Evolutionary conservation across 2,329 filamentous ascomycete species (phyloP).

Genomic region (Colletotrichum karsti): DNA sequence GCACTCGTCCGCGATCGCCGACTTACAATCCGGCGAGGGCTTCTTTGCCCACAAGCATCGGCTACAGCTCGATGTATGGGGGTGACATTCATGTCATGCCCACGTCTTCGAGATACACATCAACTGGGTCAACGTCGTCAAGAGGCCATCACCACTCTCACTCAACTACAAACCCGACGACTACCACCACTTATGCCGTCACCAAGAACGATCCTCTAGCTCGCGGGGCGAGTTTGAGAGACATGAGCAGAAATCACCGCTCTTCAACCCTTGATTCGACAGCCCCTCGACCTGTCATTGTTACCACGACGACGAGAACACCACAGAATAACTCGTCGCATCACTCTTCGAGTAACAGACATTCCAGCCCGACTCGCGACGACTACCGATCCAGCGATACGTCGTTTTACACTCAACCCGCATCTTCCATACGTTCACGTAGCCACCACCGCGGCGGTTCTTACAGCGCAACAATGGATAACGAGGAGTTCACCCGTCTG

Average conservation of each 20-base stretch:
- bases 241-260: conserved; percentile 56
- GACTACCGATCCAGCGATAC: conserved; percentile 62
- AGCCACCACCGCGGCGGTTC: conserved; percentile 51
- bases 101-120: conserved; percentile 43
- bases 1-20: conserved; percentile 45
- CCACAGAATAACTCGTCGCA: conserved; percentile 48
- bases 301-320: conserved; percentile 60
- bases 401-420: conserved; percentile 65
- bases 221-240: conserved; percentile 57
- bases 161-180: conserved; percentile 25
- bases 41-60: conserved; percentile 61
- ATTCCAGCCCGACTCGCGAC: conserved; percentile 60
- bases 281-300: conserved; percentile 61
- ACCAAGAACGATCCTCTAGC: conserved; percentile 57
- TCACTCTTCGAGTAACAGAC: conserved; percentile 38
- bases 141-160: conserved; percentile 27
- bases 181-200: conserved; percentile 65
- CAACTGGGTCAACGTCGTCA: conserved; percentile 12
- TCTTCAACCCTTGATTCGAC: conserved; percentile 60
- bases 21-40: conserved; percentile 59
- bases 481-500: conserved; percentile 59
- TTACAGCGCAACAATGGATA: conserved; percentile 59
- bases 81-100: conserved; percentile 65
- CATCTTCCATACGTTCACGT: conserved; percentile 62
- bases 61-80: conserved; percentile 58